Evolutionary conservation across 768 basidiomycete species (phyloP), one percentile per base, ranked within the genome.

Genomic region (Boletus reticulatus): DNA sequence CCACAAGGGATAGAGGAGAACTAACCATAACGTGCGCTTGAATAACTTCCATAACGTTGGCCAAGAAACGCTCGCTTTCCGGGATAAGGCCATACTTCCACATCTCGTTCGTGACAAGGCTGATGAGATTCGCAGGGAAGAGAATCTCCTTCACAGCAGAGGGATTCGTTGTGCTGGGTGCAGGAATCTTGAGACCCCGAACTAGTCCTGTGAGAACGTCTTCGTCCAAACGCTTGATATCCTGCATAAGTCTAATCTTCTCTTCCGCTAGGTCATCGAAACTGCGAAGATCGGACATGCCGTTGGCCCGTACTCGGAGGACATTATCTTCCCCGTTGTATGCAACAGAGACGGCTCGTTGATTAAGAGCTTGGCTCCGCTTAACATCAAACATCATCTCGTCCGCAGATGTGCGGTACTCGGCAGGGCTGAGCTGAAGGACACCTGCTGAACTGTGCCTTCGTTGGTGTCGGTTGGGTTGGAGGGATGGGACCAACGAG

Each of bases 91-190:
- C 94, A 66, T 96, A 94, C 74, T 97, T 98, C 97, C 97, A 98
- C 97, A 99, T 99, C 74, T 98, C 97, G 72, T 99, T 99, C n/a
- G 94, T 96, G 61, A 97, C 88, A 45, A 98, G 77, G 68, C 91
- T 93, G 73, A 99, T 98, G 56, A 99, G 83, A 72, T 98, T 98
- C 24, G 97, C 95, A 12, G 97, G 97, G 87, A 99, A 99, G 41
- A 99, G 80, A 51, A 99, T 94, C 72, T 99, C 97, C 74, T 98
- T 98, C 58, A 93, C 87, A 19, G 88, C 86, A n/a, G 94, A 91
- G 1, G 94, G 91, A 66, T 90, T 96, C 44, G 89, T 89, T 43
- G 92, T 76, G 66, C 88, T 94, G 1, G 96, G 93, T 27, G 87
- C 82, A 32, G 95, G 94, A 51, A 98, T 95, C 77, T 95, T 97